Conservation (phyloP, 2,329 filamentous ascomycete species). For the Cucurbitaria berberidis region DNA sequence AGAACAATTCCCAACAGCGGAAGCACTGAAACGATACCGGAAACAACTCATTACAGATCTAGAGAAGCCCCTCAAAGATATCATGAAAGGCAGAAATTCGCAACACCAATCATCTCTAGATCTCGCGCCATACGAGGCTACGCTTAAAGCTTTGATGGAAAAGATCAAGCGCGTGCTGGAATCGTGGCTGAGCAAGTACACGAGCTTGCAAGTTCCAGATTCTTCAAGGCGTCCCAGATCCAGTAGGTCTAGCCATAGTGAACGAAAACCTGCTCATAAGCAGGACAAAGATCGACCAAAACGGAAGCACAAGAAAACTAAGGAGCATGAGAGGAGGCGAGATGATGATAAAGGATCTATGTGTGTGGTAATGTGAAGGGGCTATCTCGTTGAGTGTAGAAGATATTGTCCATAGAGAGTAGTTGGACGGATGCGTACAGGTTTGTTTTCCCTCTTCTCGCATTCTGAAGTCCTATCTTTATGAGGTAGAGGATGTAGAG, state of each 20-base stretch:
- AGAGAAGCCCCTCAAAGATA: not conserved
- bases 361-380: not conserved
- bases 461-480: too few species aligned
- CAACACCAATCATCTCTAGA: not conserved
- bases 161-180: not conserved
- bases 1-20: not conserved
- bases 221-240: not conserved
- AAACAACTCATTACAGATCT: not conserved
- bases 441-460: too few species aligned
- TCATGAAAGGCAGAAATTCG: not conserved
- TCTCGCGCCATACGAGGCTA: not conserved
- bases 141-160: not conserved
- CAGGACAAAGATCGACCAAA: not conserved
- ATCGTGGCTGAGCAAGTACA: not conserved
- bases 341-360: not conserved
- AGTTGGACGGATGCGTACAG: too few species aligned
- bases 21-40: not conserved
- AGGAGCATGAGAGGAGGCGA: not conserved
- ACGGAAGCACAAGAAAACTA: not conserved
- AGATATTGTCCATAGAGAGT: too few species aligned
- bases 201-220: not conserved
- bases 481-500: too few species aligned
- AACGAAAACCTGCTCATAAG: not conserved
- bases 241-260: not conserved
- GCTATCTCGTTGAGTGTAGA: too few species aligned